Evolutionary conservation across 1,284 basidiomycete genomes (phyloP), one percentile per base, ranked within the genome.

Genomic region (Boletus smithii): DNA sequence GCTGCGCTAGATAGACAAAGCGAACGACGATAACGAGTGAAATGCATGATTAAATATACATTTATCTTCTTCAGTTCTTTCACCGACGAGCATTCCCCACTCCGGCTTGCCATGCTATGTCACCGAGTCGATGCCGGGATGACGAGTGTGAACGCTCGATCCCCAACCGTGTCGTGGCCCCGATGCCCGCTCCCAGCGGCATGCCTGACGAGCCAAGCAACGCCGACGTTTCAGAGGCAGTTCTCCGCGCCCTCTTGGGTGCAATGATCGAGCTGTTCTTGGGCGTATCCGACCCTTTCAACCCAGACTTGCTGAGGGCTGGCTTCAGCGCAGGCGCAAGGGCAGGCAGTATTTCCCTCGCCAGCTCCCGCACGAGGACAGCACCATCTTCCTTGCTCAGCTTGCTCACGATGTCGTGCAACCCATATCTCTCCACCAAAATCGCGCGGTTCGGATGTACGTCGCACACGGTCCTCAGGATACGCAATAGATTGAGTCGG

Each of bases 331-430:
- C 85, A 10, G 86, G 86, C 26, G 78, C 77, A 36, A 90, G 73
- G 0, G 81, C 76, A 0, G 88, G 88, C 20, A 87, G 72, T 57
- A 93, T 88, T 66, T 91, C 88, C 57, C 86, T 79, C 14, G 91
- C 90, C 38, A 94, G 68, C 67, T 95, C 89, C 50, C 89, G 76
- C n/a, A 95, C 91, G 17, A 97, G 77, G 17, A 97, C 87, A 0
- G 94, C 91, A 10, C 81, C 84, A 62, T 97, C 94, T 40, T 86
- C 82, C 54, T 81, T 77, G 59, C 88, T 90, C 44, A 95, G 72
- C 51, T 80, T 79, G 54, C 82, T 79, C 45, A 97, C 89, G 11
- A 92, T 83, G 17, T 82, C 81, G 46, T 85, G 74, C 34, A 97
- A 72, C 0, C 85, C 85, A 60, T 87, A 94, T 41, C 81, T 76